Conservation (phyloP, 1,284 basidiomycete genomes). For the Anthracocystis setariae region DNA sequence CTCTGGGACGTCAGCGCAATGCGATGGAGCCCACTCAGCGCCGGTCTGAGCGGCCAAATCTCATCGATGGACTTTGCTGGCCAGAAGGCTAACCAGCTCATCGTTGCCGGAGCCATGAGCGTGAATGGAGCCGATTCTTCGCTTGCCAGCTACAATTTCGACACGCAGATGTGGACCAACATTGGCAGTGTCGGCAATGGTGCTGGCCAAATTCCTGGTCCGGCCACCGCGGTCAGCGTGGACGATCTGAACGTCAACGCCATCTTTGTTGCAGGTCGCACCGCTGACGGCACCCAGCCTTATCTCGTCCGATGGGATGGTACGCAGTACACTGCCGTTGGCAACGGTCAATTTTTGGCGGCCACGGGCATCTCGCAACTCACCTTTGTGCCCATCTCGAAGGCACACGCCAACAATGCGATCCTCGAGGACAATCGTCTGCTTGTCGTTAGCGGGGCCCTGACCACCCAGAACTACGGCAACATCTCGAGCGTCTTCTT, state of each 20-base stretch:
- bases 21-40: conserved; percentile 84
- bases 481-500: conserved; percentile 78
- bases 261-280: conserved; percentile 86
- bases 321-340: conserved; percentile 32
- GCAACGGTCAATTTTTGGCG: conserved; percentile 67
- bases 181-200: conserved; percentile 80
- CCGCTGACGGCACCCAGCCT: conserved; percentile 41
- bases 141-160: conserved; percentile 78
- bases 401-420: conserved; percentile 76
- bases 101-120: conserved; percentile 76
- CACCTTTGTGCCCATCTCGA: conserved; percentile 83
- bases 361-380: conserved; percentile 82
- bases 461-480: conserved; percentile 76
- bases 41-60: conserved; percentile 83
- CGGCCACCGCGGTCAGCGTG: conserved; percentile 86
- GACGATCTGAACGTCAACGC: conserved; percentile 83
- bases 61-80: conserved; percentile 78
- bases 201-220: conserved; percentile 78
- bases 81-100: conserved; percentile 54
- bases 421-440: conserved; percentile 86
- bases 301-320: conserved; percentile 62
- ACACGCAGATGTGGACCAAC: conserved; percentile 71
- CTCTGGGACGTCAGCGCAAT: conserved; percentile 76
- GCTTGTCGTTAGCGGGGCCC: conserved; percentile 85
- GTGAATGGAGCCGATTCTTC: conserved; percentile 75